phyloP scores from a whole-genome alignment of 2,329 filamentous ascomycete species.

The Cylindrodendrum hubeiense region DNA sequence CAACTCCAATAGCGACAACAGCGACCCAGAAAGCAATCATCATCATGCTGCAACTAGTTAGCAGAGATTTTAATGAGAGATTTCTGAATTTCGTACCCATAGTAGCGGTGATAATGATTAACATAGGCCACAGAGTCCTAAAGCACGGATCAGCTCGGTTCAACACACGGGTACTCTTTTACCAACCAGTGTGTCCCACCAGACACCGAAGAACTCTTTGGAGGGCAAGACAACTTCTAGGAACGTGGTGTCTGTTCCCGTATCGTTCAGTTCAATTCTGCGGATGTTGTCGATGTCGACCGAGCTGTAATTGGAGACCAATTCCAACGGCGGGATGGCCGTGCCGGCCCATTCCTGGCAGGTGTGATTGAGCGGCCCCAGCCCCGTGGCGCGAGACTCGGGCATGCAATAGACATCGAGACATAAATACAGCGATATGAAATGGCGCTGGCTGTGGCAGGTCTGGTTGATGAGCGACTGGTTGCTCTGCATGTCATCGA shows the following conservation, averaged over 20 bases:
- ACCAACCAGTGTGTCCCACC: slow-evolving; percentile 55
- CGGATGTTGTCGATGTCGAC: slow-evolving; percentile 48
- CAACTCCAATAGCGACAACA: slow-evolving; percentile 52
- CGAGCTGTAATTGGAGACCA: slow-evolving; percentile 51
- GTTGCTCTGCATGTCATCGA: slow-evolving; percentile 45
- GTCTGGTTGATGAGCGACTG: slow-evolving; percentile 32
- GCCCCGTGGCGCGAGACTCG: slow-evolving; percentile 37
- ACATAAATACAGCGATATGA: slow-evolving; percentile 54
- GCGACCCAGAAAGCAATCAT: slow-evolving; percentile 57
- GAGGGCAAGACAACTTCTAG: slow-evolving; percentile 51
- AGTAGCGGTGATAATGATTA: slow-evolving; percentile 49
- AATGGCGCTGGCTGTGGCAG: slow-evolving; percentile 47
- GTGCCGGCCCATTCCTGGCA: slow-evolving; percentile 44
- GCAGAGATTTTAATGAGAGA: accelerated
- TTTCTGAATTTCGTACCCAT: slow-evolving; percentile 47
- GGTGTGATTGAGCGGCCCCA: slow-evolving; percentile 50
- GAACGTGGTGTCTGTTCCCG: slow-evolving; percentile 25
- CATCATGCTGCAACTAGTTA: slow-evolving; percentile 38
- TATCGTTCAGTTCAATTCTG: slow-evolving; percentile 47
- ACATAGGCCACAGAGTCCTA: slow-evolving; percentile 53
- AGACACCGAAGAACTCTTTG: slow-evolving; percentile 47
- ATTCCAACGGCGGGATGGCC: slow-evolving; percentile 50
- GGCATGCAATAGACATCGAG: slow-evolving; percentile 50
- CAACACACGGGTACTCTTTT: not conserved
- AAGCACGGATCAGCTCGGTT: slow-evolving; percentile 13